phyloP scores from a whole-genome alignment of 805 yeast genomes.

The Diddensiella santjacobensis region DNA sequence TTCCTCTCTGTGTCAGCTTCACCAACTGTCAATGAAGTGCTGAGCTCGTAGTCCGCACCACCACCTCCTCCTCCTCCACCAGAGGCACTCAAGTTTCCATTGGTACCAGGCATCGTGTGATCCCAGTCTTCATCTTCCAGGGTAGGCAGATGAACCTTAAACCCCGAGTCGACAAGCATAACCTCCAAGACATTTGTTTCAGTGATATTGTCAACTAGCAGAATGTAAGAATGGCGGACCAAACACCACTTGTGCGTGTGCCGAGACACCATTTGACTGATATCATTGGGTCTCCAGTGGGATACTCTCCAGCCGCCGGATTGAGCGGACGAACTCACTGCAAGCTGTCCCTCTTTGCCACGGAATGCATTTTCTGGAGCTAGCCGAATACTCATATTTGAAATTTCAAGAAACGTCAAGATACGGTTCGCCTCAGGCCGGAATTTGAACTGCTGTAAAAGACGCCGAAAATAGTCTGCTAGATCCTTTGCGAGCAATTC shows the following conservation, averaged over 20 bases:
- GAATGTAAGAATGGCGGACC: conserved; percentile 76
- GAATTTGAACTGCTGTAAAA: conserved; percentile 57
- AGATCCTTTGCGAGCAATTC: conserved; percentile 32
- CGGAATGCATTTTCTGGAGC: conserved; percentile 76
- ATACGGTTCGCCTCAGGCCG: conserved; percentile 78
- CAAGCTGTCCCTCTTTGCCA: conserved; percentile 86
- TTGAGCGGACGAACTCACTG: conserved; percentile 76
- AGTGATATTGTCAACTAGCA: conserved; percentile 79
- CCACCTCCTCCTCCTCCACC: conserved; percentile 18
- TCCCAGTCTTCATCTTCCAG: conserved; percentile 26
- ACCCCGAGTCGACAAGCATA: conserved; percentile 77
- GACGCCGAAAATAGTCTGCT: conserved; percentile 62
- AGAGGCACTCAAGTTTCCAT: conserved; percentile 15
- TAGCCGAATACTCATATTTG: conserved; percentile 79
- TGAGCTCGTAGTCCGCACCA: conserved; percentile 22
- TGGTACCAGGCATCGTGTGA: conserved; percentile 10
- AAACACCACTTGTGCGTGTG: conserved; percentile 92
- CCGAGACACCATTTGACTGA: conserved; percentile 83
- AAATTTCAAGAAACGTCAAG: conserved; percentile 83
- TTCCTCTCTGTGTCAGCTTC: conserved; percentile 22
- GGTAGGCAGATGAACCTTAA: conserved; percentile 47
- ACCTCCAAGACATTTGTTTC: conserved; percentile 90
- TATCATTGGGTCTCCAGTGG: conserved; percentile 73
- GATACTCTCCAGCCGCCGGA: conserved; percentile 96
- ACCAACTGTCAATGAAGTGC: conserved; percentile 33